These are phyloP conservation scores for Tillandsia leiboldiana DNA, from an alignment of 176 grass and related monocot genomes.

Conservation along the genomic window DNA sequence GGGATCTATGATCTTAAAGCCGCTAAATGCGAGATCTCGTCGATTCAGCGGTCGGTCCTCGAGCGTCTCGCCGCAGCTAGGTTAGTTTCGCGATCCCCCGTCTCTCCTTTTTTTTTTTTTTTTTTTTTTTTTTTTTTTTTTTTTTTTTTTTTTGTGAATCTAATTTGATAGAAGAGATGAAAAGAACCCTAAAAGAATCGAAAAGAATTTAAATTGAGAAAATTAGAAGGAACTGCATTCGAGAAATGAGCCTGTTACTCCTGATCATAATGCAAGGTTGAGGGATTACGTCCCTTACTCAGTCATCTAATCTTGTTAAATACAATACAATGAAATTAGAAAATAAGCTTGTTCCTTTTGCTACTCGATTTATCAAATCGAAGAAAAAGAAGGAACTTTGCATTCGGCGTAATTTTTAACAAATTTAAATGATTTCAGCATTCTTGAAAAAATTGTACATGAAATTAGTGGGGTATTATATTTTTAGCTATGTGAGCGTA, in stretches of 20 bases:
- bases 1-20: conserved; percentile 75
- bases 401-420: not conserved
- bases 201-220: not conserved
- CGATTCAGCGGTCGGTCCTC: conserved; percentile 41
- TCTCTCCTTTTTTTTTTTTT: not conserved
- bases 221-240: not conserved
- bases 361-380: not conserved
- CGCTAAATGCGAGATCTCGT: conserved; percentile 45
- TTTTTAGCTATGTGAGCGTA: not conserved
- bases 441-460: not conserved
- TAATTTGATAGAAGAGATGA: conserved; percentile 4
- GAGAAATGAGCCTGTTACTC: not conserved
- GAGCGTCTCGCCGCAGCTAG: conserved; percentile 68
- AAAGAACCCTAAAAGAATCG: not conserved
- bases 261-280: not conserved
- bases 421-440: not conserved
- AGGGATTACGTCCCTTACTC: too few relatives aligned
- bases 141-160: not conserved
- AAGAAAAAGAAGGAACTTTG: not conserved
- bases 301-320: not conserved
- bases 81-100: conserved; percentile 26
- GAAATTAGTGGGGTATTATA: not conserved
- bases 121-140: not conserved
- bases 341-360: not conserved
- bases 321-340: not conserved